A percentile compares a stretch with the other conserved stretches of the same genome.
Conservation (phyloP, 2,329 filamentous ascomycete genomes). For the Claviceps arundinis region DNA sequence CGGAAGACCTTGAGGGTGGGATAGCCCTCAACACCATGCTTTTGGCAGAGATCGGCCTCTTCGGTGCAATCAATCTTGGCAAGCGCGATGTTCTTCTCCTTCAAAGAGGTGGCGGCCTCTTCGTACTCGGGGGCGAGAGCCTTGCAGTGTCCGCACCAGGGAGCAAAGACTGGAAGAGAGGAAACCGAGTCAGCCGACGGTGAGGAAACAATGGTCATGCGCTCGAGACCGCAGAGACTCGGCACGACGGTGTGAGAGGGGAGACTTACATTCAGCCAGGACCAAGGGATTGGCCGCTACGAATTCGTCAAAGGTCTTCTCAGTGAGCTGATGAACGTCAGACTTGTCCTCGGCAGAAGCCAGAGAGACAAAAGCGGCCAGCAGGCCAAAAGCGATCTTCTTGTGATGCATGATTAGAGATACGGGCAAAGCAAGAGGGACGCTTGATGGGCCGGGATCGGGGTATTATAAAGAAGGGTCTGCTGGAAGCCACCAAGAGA, state of each 20-base stretch:
- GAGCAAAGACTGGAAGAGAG: constrained; percentile 62
- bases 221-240: not conserved
- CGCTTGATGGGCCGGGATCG: not conserved
- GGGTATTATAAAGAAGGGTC: not conserved
- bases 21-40: constrained; percentile 89
- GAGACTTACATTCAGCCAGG: constrained; percentile 80
- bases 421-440: constrained; percentile 8
- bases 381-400: constrained; percentile 38
- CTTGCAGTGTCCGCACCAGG: constrained; percentile 98
- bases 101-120: constrained; percentile 68
- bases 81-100: constrained; percentile 77
- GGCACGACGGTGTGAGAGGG: not conserved
- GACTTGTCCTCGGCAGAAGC: constrained; percentile 48
- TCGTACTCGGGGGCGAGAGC: constrained; percentile 89
- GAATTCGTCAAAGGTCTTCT: constrained; percentile 78
- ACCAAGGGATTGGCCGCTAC: constrained; percentile 77
- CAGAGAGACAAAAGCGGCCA: constrained; percentile 40
- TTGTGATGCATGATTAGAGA: constrained; percentile 31
- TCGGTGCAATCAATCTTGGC: constrained; percentile 92
- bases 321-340: constrained; percentile 74
- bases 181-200: not conserved
- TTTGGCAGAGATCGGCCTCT: constrained; percentile 81
- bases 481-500: constrained; percentile 3
- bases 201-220: not conserved
- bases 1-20: constrained; percentile 99